Percentiles rank a stretch among this genome's conserved stretches.
Conservation (phyloP, 495 filamentous ascomycete genomes). For the Hypoxylon intermedium region DNA sequence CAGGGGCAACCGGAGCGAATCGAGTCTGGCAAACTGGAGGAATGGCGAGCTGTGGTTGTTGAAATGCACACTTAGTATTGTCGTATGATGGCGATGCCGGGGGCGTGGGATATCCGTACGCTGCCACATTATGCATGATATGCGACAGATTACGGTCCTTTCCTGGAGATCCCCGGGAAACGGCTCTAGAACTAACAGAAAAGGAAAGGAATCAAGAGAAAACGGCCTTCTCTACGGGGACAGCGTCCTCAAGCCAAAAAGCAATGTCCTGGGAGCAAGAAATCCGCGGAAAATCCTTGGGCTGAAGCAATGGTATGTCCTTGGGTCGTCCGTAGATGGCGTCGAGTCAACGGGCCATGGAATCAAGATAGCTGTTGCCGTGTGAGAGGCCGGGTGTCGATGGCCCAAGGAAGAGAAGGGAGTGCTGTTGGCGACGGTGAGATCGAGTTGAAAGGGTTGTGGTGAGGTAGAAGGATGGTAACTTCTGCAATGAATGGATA, state of each 20-base stretch:
- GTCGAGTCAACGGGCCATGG: conserved; percentile 39
- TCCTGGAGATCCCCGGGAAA: conserved; percentile 24
- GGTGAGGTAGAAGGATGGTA: conserved; percentile 24
- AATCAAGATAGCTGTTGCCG: conserved; percentile 30
- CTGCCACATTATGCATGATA: conserved; percentile 63
- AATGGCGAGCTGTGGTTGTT: conserved; percentile 47
- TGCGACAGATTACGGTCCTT: conserved; percentile 43
- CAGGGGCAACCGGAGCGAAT: conserved; percentile 62
- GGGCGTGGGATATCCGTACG: conserved; percentile 61
- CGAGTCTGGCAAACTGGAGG: conserved; percentile 41
- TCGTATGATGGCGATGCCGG: conserved; percentile 59
- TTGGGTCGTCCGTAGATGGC: conserved; percentile 37
- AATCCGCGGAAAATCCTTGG: conserved; percentile 45
- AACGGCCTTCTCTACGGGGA: conserved; percentile 39
- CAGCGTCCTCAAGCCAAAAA: conserved; percentile 34
- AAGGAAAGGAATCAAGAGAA: conserved; percentile 43
- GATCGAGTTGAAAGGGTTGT: conserved; percentile 30
- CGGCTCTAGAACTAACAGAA: conserved; percentile 30
- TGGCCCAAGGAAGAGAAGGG: conserved; percentile 12
- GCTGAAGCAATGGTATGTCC: conserved; percentile 30
- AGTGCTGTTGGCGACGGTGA: conserved; percentile 30
- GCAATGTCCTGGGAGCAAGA: conserved; percentile 30
- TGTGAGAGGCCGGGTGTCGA: conserved; percentile 18
- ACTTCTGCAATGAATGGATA: conserved; percentile 33
- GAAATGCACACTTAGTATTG: conserved; percentile 49